Conservation (phyloP, 1,139 yeast species). For the Suhomyces choctaworum region DNA sequence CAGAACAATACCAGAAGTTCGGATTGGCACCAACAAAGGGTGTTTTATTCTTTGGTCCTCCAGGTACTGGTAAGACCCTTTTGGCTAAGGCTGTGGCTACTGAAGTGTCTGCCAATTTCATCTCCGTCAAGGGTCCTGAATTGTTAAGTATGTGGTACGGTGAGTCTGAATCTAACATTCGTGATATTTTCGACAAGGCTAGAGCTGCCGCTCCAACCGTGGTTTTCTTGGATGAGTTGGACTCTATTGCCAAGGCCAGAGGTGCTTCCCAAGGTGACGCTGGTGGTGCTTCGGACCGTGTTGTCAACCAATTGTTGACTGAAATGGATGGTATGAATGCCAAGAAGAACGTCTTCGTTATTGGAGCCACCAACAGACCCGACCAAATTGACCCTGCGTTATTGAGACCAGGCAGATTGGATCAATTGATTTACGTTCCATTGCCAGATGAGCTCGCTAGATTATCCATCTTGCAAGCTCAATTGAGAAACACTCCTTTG, state of each 20-base stretch:
- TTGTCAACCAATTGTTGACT: slow-evolving; percentile 94
- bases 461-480: slow-evolving; percentile 89
- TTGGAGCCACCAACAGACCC: slow-evolving; percentile 99
- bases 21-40: slow-evolving; percentile 98
- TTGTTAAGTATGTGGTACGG: slow-evolving; percentile 98
- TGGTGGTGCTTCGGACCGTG: slow-evolving; percentile 98
- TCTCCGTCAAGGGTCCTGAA: slow-evolving; percentile 97
- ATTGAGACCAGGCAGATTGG: slow-evolving; percentile 98
- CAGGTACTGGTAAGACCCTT: slow-evolving; percentile 98
- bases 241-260: slow-evolving; percentile 96
- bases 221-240: slow-evolving; percentile 95
- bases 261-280: slow-evolving; percentile 93
- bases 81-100: slow-evolving; percentile 98
- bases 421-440: slow-evolving; percentile 97
- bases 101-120: slow-evolving; percentile 94
- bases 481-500: slow-evolving; percentile 96
- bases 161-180: slow-evolving; percentile 94
- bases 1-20: slow-evolving; percentile 97
- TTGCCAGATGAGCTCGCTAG: slow-evolving; percentile 95
- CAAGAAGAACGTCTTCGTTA: slow-evolving; percentile 95
- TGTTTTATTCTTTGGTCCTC: slow-evolving; percentile 97
- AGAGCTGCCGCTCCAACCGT: slow-evolving; percentile 99
- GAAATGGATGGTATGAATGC: slow-evolving; percentile 99
- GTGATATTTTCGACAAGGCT: slow-evolving; percentile 97
- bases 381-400: slow-evolving; percentile 99